A percentile compares a stretch with the other conserved stretches of the same genome.
phyloP scores from a whole-genome alignment of 108 stramenopile species.

The Skeletonema tropicum region DNA sequence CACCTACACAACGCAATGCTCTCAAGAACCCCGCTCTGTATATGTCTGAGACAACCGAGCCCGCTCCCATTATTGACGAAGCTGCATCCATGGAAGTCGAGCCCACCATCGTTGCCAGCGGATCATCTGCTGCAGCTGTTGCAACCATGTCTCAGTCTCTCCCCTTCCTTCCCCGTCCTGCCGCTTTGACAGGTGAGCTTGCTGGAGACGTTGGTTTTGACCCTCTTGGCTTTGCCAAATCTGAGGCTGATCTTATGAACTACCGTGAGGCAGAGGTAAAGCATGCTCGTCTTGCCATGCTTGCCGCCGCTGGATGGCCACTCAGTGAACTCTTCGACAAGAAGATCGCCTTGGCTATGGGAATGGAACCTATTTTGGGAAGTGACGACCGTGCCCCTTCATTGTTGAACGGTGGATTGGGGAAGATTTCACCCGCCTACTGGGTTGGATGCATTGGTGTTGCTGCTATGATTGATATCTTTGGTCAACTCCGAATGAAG shows the following conservation, averaged over 20 bases:
- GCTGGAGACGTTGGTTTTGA: constrained; percentile 94
- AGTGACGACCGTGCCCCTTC: constrained; percentile 75
- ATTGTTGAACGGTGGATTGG: constrained; percentile 87
- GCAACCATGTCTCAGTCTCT: constrained; percentile 62
- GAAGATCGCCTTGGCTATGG: constrained; percentile 66
- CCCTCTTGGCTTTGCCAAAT: constrained; percentile 86
- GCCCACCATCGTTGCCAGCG: constrained; percentile 9
- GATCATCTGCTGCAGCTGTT: constrained; percentile 18
- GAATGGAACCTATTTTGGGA: constrained; percentile 59
- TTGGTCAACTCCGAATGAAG: constrained; percentile 55
- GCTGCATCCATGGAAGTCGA: background rate
- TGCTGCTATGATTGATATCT: constrained; percentile 77
- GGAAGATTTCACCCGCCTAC: constrained; percentile 83
- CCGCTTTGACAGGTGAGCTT: constrained; percentile 66
- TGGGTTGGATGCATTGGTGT: constrained; percentile 69
- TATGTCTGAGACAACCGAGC: constrained; percentile 5
- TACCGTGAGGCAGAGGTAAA: constrained; percentile 90
- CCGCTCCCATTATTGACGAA: background rate
- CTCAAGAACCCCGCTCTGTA: constrained; percentile 3
- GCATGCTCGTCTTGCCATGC: constrained; percentile 91
- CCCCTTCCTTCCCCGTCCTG: constrained; percentile 78
- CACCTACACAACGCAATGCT: constrained; percentile 31
- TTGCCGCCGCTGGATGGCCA: constrained; percentile 92
- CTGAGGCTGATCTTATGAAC: constrained; percentile 45
- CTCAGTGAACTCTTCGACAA: constrained; percentile 78